Evolutionary conservation across 2,329 filamentous ascomycete genomes (phyloP).

Genomic region (Penicillium sp.): DNA sequence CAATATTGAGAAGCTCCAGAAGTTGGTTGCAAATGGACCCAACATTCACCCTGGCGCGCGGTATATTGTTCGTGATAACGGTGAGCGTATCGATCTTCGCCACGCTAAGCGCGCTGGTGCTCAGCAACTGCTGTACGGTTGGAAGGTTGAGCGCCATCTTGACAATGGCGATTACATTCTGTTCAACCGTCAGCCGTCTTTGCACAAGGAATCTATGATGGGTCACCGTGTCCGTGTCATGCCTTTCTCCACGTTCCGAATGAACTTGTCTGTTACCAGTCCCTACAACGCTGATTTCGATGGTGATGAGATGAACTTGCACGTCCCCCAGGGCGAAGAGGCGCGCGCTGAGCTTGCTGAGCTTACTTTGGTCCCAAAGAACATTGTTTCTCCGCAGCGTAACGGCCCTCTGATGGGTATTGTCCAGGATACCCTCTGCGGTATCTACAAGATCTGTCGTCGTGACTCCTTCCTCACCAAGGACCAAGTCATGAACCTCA

Average conservation of each 20-base stretch:
- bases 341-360: constrained; percentile 91
- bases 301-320: constrained; percentile 99
- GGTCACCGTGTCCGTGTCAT: constrained; percentile 95
- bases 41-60: constrained; percentile 94
- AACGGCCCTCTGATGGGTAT: constrained; percentile 99
- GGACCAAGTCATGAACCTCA: constrained; percentile 91
- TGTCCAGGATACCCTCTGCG: constrained; percentile 94
- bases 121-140: constrained; percentile 89
- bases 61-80: constrained; percentile 91
- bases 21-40: constrained; percentile 87
- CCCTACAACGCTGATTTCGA: constrained; percentile 99
- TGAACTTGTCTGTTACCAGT: constrained; percentile 95
- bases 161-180: constrained; percentile 97
- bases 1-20: constrained; percentile 90
- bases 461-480: constrained; percentile 88
- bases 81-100: constrained; percentile 89
- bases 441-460: constrained; percentile 94
- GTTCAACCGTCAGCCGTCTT: constrained; percentile 98
- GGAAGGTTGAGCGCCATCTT: constrained; percentile 97
- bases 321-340: constrained; percentile 97
- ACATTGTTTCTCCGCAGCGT: constrained; percentile 96
- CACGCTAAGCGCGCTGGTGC: constrained; percentile 80
- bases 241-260: constrained; percentile 97
- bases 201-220: constrained; percentile 99
- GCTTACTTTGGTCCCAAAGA: constrained; percentile 94